Percentiles rank a stretch among this genome's conserved stretches.
phyloP scores from a whole-genome alignment of 2,329 filamentous ascomycete species.

The Penicillium sp. region DNA sequence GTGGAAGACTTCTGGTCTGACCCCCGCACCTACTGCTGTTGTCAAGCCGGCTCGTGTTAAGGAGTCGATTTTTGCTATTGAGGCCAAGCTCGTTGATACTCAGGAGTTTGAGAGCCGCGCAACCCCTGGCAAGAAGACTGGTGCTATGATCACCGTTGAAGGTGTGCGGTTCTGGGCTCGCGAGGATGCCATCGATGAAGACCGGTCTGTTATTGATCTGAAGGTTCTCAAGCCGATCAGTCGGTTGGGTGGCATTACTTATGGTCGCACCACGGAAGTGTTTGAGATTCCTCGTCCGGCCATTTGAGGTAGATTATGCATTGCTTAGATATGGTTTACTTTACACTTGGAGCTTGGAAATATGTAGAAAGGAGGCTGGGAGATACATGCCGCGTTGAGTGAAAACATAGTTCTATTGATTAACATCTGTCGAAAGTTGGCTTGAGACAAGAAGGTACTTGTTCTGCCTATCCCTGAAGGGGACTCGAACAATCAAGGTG shows the following conservation, averaged over 20 bases:
- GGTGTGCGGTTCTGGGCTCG: slow-evolving; percentile 85
- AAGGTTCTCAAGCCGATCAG: slow-evolving; percentile 73
- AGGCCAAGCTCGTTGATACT: slow-evolving; percentile 72
- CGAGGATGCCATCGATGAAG: slow-evolving; percentile 82
- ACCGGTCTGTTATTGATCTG: slow-evolving; percentile 71
- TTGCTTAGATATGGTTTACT: neutral
- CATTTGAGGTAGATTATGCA: slow-evolving; percentile 13
- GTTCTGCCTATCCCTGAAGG: too few relatives aligned
- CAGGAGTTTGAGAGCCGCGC: slow-evolving; percentile 74
- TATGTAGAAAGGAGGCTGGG: neutral
- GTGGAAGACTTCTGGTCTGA: slow-evolving; percentile 76
- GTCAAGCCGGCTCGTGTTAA: slow-evolving; percentile 72
- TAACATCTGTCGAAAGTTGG: too few relatives aligned
- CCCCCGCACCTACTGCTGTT: slow-evolving; percentile 62
- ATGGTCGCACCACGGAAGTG: slow-evolving; percentile 67
- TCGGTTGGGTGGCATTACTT: slow-evolving; percentile 82
- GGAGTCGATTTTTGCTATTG: slow-evolving; percentile 80
- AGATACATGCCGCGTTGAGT: neutral
- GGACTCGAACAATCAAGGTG: too few relatives aligned
- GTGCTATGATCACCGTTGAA: slow-evolving; percentile 74
- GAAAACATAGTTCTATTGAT: too few relatives aligned
- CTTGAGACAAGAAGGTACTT: too few relatives aligned
- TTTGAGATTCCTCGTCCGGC: slow-evolving; percentile 62
- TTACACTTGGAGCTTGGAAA: neutral
- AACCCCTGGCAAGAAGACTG: slow-evolving; percentile 70